Conservation (phyloP, 345 rosid species). For the Nephelium lappaceum region DNA sequence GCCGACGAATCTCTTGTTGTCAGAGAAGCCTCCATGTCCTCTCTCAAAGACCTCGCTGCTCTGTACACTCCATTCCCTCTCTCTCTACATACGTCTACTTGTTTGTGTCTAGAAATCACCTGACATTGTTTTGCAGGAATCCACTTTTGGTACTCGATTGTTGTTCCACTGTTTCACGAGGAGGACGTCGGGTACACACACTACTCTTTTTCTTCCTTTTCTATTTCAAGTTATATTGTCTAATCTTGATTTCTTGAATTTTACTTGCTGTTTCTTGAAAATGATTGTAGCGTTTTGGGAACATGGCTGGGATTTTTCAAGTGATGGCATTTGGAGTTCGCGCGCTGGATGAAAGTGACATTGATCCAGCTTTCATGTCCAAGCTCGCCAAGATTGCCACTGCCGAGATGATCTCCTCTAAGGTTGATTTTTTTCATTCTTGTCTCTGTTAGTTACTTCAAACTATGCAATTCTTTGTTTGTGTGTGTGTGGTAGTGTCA, state of each 20-base stretch:
- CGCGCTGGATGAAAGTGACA: constrained; percentile 58
- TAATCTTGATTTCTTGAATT: constrained; percentile 2
- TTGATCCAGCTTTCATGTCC: constrained; percentile 71
- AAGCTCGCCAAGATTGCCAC: constrained; percentile 96
- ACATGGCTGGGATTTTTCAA: constrained; percentile 95
- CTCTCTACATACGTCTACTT: not conserved
- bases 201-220: not conserved
- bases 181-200: constrained; percentile 81
- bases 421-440: constrained; percentile 46
- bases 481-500: not conserved
- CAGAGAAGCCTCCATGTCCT: constrained; percentile 79
- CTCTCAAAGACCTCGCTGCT: constrained; percentile 74
- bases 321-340: constrained; percentile 84
- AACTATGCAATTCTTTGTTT: not conserved
- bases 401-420: constrained; percentile 88
- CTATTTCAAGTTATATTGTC: not conserved
- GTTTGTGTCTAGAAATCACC: not conserved
- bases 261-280: constrained; percentile 9
- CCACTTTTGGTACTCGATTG: constrained; percentile 95
- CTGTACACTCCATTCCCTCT: constrained; percentile 40
- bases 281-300: constrained; percentile 69
- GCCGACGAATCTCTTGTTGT: constrained; percentile 83
- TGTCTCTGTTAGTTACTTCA: not conserved
- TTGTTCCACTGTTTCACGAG: constrained; percentile 78
- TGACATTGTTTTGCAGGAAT: constrained; percentile 51